Conservation (phyloP, 202 grass and related monocot species). For the Cymbopogon flexuosus region DNA sequence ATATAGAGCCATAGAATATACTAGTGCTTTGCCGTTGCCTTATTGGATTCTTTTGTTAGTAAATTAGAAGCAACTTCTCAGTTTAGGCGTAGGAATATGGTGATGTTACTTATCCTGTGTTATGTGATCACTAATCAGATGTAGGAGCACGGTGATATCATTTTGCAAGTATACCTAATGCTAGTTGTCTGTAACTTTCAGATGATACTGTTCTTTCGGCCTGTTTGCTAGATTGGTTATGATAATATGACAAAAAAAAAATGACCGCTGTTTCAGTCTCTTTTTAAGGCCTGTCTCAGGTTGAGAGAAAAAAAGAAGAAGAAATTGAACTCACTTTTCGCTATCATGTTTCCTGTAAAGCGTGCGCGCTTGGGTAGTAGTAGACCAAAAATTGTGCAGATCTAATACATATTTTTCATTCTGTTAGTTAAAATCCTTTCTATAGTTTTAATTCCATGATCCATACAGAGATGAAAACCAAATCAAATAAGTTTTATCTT, state of each 20-base stretch:
- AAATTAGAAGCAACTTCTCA: conserved; percentile 8
- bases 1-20: conserved; percentile 12
- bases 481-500: too few relatives aligned
- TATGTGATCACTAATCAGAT: conserved; percentile 9
- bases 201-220: not conserved
- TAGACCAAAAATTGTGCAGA: too few relatives aligned
- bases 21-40: not conserved
- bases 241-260: too few relatives aligned
- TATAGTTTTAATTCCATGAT: too few relatives aligned
- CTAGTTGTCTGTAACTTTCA: not conserved
- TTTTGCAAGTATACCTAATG: not conserved
- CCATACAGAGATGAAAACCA: too few relatives aligned
- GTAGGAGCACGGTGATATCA: not conserved
- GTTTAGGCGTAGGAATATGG: not conserved
- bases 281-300: too few relatives aligned
- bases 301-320: not conserved
- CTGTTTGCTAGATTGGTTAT: not conserved
- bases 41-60: conserved; percentile 13
- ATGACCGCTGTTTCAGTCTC: not conserved
- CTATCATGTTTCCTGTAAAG: not conserved
- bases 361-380: not conserved
- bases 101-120: not conserved
- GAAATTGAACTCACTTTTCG: not conserved
- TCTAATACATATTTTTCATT: too few relatives aligned
- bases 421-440: too few relatives aligned